Evolutionary conservation across 306 rosid genomes (phyloP), one percentile per base, ranked within the genome.

Genomic region (Trifolium repens): DNA sequence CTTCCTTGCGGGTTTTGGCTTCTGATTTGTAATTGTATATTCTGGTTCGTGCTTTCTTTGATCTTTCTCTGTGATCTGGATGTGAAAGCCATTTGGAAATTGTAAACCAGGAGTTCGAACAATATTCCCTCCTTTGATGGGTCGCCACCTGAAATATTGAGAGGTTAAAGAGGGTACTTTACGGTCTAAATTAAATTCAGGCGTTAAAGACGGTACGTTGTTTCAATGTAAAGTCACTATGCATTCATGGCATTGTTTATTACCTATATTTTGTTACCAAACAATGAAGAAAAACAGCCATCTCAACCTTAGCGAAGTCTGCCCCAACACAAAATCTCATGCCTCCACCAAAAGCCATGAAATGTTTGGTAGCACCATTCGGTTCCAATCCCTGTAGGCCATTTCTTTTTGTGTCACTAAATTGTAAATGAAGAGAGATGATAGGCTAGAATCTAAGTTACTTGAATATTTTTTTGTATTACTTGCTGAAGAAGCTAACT

Each of bases 261-360:
- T 85, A 94, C 99, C 92, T 85, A 91, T 81, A 89, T 68, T 94
- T 90, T 42, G 96, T 92, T 39, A 92, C 93, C 83, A 92, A 78
- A 84, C 96, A 78, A 75, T 94, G 99, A 30, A 94, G 87, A 86
- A 94, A 92, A 24, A 92, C 88, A 44, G 99, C 97, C 97, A 94
- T 94, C 79, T 94, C 97, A 84, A 86, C 93, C 84, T 88, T 94
- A 15, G 96, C 85, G 67, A 94, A 94, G 35, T 94, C 97, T 32
- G 99, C 92, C 81, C 97, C 99, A 67, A 92, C 96, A 67, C 99
- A 94, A 77, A 94, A 94, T 80, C 99, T 90, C 96, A 92, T 90
- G 77, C 99, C 99, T 32, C 99, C 99, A 65, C 99, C 99, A 27
- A 94, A 94, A 71, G 97, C 99, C 99, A 94, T 90, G 91, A 94